Evolutionary conservation across 805 yeast species (phyloP), one percentile per base, ranked within the genome.

Genomic region (Kodamaea kakaduensis): DNA sequence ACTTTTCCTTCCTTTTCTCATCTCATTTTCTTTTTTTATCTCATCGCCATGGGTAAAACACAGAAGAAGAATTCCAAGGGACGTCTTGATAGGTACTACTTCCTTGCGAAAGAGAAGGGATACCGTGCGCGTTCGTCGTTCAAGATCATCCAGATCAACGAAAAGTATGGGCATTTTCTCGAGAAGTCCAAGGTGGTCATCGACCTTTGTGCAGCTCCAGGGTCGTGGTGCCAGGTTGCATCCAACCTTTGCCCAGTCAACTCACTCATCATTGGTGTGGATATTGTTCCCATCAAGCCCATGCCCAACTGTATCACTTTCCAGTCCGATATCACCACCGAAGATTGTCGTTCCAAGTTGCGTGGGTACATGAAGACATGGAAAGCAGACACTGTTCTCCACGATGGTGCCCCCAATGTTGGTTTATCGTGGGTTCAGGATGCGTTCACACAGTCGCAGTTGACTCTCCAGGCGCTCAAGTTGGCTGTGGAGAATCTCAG

Each of bases 371-470:
- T 93, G 82, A 93, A 93, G 60, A 89, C 97, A 1, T 93, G 97
- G 97, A 93, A 93, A 52, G 99, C 97, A 1, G 97, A 93, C 56
- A 86, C 95, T 0, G 97, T 93, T 13, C 67, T 93, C 55, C 98
- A 93, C 64, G 99, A 93, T 73, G 99, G 99, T 81, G 99, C 99
- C 18, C 99, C 99, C 19, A 93, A 93, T 55, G 97, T 93, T 51
- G 99, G 99, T 81, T 73, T 93, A 54, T 95, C 96, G n/a, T 93
- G 99, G 99, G 93, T 85, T 14, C 99, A 93, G 62, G 99, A 93
- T 77, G 98, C 99, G 1, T 93, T 86, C 65, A 87, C 97, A 1
- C 99, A 93, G 67, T 87, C 96, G 17, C 97, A 90, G 56, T 77
- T 93, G 49, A 94, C 96, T 19, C 69, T 93, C 47, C 96, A 89